Percentiles rank a stretch among this genome's conserved stretches.
phyloP scores from a whole-genome alignment of 2,329 filamentous ascomycete species.

The Gnomoniopsis smithogilvyi region DNA sequence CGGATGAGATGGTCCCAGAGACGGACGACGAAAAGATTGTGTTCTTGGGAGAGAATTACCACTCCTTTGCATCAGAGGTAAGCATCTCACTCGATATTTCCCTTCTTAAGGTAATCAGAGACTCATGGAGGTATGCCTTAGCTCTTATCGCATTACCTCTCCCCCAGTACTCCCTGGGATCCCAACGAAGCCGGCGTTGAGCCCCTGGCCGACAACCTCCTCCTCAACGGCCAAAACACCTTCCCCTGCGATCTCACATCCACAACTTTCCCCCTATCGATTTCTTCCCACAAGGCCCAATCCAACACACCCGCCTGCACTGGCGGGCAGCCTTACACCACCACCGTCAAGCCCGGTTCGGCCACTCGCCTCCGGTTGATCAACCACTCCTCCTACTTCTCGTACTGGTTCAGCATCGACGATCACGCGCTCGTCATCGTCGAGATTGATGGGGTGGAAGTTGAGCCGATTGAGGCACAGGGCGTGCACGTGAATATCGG shows the following conservation, averaged over 20 bases:
- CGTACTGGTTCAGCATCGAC: conserved; percentile 37
- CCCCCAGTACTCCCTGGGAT: conserved; percentile 32
- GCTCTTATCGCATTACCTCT: conserved; percentile 30
- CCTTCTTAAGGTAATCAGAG: not conserved
- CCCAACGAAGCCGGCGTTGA: conserved; percentile 34
- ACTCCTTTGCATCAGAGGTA: conserved; percentile 32
- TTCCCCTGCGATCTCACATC: conserved; percentile 31
- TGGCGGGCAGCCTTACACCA: conserved; percentile 30
- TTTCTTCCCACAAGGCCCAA: conserved; percentile 16
- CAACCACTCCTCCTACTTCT: conserved; percentile 36
- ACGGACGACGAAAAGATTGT: conserved; percentile 34
- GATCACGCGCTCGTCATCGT: conserved; percentile 34
- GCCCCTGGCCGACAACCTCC: conserved; percentile 37
- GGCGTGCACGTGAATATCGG: conserved; percentile 38
- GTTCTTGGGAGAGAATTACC: conserved; percentile 37
- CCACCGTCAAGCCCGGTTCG: conserved; percentile 26
- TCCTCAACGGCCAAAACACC: conserved; percentile 36
- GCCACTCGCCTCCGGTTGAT: conserved; percentile 35
- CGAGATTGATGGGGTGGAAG: conserved; percentile 38
- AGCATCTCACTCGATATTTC: not conserved
- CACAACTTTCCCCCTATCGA: conserved; percentile 21
- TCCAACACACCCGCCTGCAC: conserved; percentile 23
- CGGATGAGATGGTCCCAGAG: conserved; percentile 27
- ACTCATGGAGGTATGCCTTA: conserved; percentile 1
- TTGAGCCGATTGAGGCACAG: conserved; percentile 28